Conservation (phyloP, 1,284 basidiomycete genomes). For the Pseudomicrostroma phylloplanum region DNA sequence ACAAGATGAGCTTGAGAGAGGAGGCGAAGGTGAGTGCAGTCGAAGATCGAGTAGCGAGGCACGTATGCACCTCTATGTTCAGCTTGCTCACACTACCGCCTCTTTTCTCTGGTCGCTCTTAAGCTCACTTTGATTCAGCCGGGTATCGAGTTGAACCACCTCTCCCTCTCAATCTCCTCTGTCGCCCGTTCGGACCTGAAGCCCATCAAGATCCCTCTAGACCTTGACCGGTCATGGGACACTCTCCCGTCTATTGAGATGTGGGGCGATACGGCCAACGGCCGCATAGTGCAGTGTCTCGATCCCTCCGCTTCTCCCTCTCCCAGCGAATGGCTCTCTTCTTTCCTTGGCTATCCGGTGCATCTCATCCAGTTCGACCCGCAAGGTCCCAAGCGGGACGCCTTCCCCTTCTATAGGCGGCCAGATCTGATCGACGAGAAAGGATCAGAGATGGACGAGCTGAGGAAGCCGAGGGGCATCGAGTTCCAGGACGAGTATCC, state of each 20-base stretch:
- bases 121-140: conserved; percentile 3
- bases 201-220: conserved; percentile 16
- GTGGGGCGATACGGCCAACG: conserved; percentile 35
- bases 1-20: conserved; percentile 24
- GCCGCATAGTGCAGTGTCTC: conserved; percentile 17
- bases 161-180: conserved; percentile 16
- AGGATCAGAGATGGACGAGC: conserved; percentile 10
- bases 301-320: neutral
- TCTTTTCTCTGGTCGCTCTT: neutral
- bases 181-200: conserved; percentile 7
- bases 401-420: conserved; percentile 36
- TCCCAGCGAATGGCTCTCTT: conserved; percentile 31
- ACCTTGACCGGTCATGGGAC: conserved; percentile 15
- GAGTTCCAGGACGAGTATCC: conserved; percentile 43
- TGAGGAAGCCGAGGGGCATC: conserved; percentile 22
- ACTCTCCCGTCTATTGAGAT: conserved; percentile 19
- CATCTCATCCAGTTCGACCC: conserved; percentile 33
- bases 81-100: neutral
- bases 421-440: conserved; percentile 5
- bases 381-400: conserved; percentile 13
- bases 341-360: conserved; percentile 32
- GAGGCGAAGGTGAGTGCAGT: conserved; percentile 26
- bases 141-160: conserved; percentile 8
- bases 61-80: conserved; percentile 7
- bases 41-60: conserved; percentile 14